phyloP scores from a whole-genome alignment of 148 eudicot species.

The Fallopia convolvulus region DNA sequence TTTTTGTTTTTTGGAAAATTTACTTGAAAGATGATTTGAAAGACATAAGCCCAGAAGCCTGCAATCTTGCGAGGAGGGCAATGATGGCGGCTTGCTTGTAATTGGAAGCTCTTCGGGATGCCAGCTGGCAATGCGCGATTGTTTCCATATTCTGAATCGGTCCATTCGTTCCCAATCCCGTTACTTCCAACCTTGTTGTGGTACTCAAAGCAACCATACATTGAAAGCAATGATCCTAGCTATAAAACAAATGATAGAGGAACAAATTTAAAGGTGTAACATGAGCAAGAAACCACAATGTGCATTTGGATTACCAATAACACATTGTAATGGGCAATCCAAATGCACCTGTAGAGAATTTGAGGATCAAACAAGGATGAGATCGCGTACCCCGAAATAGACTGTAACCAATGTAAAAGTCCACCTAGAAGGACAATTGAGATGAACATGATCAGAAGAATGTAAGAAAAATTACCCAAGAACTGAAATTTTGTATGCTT shows the following conservation, averaged over 20 bases:
- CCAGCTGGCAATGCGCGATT: conserved; percentile 12
- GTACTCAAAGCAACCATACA: conserved; percentile 64
- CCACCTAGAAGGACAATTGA: conserved; percentile 52
- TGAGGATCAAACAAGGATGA: not conserved
- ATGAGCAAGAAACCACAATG: not conserved
- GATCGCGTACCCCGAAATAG: conserved; percentile 70
- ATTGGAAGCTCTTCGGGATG: conserved; percentile 16
- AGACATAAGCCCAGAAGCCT: conserved; percentile 71
- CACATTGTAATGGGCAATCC: too few relatives aligned
- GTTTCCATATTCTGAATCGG: conserved; percentile 46
- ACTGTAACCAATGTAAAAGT: conserved; percentile 73
- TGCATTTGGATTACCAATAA: not conserved
- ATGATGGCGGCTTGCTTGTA: conserved; percentile 19
- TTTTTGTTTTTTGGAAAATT: not conserved
- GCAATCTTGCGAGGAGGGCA: conserved; percentile 36
- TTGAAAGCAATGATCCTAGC: conserved; percentile 73
- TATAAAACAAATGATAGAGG: conserved; percentile 14
- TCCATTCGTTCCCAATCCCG: conserved; percentile 25
- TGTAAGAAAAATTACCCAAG: not conserved
- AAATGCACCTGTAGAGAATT: too few relatives aligned
- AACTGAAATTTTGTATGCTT: conserved; percentile 18
- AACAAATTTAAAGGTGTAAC: not conserved
- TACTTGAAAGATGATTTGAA: conserved; percentile 84
- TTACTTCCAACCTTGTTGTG: conserved; percentile 38
- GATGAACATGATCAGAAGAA: not conserved